A percentile compares a stretch with the other conserved stretches of the same genome.
Evolutionary conservation across 148 eudicot species (phyloP).

Genomic region (Vaccinium myrtillus): DNA sequence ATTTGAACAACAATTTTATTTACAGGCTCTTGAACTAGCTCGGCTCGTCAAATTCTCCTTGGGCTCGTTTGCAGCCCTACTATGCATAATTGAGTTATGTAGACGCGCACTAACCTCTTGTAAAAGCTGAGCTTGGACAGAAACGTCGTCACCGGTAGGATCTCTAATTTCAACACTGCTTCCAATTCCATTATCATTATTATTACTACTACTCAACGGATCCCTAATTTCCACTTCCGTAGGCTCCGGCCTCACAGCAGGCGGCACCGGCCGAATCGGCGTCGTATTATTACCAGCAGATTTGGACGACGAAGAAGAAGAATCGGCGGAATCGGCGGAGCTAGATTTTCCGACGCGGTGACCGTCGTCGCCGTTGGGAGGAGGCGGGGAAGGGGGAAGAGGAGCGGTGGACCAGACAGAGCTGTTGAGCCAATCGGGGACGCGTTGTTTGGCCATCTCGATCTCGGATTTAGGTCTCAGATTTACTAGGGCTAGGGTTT

Average conservation of each 20-base stretch:
- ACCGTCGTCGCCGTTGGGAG: slow-evolving; percentile 16
- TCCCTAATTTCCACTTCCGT: slow-evolving; percentile 37
- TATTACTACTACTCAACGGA: slow-evolving; percentile 28
- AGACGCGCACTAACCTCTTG: slow-evolving; percentile 56
- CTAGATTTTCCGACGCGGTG: slow-evolving; percentile 23
- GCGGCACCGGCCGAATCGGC: slow-evolving; percentile 23
- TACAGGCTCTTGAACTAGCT: too few relatives aligned
- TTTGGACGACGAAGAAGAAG: slow-evolving; percentile 5
- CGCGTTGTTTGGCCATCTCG: slow-evolving; percentile 52
- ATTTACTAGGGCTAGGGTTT: slow-evolving; percentile 21
- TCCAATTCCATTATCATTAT: slow-evolving; percentile 29
- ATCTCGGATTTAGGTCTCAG: not conserved
- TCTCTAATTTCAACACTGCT: slow-evolving; percentile 22
- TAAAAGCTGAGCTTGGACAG: slow-evolving; percentile 77
- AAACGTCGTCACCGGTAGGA: slow-evolving; percentile 53
- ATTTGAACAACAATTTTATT: too few relatives aligned
- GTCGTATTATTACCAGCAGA: not conserved
- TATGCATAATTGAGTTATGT: too few relatives aligned
- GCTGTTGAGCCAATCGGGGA: slow-evolving; percentile 96
- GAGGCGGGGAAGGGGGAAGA: slow-evolving; percentile 27
- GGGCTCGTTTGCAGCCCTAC: too few relatives aligned
- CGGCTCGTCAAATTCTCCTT: too few relatives aligned
- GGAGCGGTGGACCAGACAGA: slow-evolving; percentile 77
- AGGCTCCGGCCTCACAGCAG: slow-evolving; percentile 35
- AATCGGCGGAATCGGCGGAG: slow-evolving; percentile 12